Evolutionary conservation across 1,284 basidiomycete genomes (phyloP), one percentile per base, ranked within the genome.

Genomic region (Cutaneotrichosporon cutaneum): DNA sequence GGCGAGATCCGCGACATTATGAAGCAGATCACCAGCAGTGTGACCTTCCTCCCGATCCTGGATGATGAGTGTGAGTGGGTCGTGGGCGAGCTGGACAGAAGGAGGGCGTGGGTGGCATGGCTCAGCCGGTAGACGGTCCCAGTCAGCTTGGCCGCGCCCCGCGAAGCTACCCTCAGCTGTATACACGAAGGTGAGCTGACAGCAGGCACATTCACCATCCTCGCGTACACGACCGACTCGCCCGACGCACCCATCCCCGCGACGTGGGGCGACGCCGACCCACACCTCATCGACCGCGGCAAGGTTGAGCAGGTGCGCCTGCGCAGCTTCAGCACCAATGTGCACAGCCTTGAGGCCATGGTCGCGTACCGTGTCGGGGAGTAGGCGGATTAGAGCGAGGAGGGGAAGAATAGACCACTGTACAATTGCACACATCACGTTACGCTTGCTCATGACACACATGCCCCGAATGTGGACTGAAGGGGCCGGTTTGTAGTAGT

Each of bases 1-100:
- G 90, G 90, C 32, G 95, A 99, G 83, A 99, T 99, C 69, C 88
- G 95, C 26, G 92, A 92, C 56, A 98, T 99, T 74, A 86, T 99
- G 77, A 96, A 98, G 82, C 96, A 99, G 80, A 99, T 99, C 74
- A 94, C 96, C 47, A 92, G 92, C 53, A 91, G 88, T 70, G 92
- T 94, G 67, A 97, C 95, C 16, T 98, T 97, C 80, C 82, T 99
- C 59, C 95, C 95, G 0, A 89, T 94, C 61, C 89, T 98, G 54
- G 90, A 96, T 69, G 93, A 97, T 78, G 89, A 91, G 32, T 98
- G 94, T 72, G 87, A 88, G 76, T 51, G 18, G 13, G 48, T 3
- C 18, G 26, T 7, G 1, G 16, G 13, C 11, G 14, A 39, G 36
- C 14, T 11, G 9, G 36, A 30, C 5, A 30, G 30, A 30, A 9